Evolutionary conservation across 768 basidiomycete species (phyloP), one percentile per base, ranked within the genome.

Genomic region (Amyloporia xantha): DNA sequence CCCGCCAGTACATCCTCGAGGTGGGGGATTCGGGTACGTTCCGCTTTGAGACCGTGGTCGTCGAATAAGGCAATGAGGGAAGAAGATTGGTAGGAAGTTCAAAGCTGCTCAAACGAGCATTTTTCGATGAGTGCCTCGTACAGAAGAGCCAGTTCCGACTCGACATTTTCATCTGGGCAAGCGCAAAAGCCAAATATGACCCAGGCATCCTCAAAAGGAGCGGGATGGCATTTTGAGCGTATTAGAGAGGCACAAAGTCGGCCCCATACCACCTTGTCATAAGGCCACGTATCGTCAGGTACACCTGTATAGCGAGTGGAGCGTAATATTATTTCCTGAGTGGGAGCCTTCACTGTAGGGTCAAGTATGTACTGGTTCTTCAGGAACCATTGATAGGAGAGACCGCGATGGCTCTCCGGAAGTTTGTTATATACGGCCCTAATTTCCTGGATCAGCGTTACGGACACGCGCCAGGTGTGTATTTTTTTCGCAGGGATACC

Each of bases 61-160:
- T 60, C 54, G 28, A 69, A 54, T 7, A 70, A 62, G 23, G 59
- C n/a, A 7, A 46, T 19, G 35, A 72, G 56, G 1, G 33, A 41
- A 0, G 55, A 58, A 0, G 61, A 49, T 4, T 50, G 30, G 43
- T 60, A 69, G 2, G 68, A 68, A 1, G 25, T 42, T 44, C 43
- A 58, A 44, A 72, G 67, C 41, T 68, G 64, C 17, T 67, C 56
- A 50, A 69, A 72, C 4, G 66, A 59, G 58, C 64, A 69, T 15
- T 33, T 33, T 2, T 50, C 10, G 19, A 65, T 54, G 23, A 72
- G 56, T 12, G 19, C 23, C 6, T 40, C n/a, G 47, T 70, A 71
- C 1, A 47, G 20, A 15, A 25, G 9, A 61, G 42, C 4, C 10
- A 61, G 42, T 4, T 12, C 25, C 5, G 2, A 4, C 33, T 42